Percentiles rank a stretch among this genome's conserved stretches.
Evolutionary conservation across 2,329 filamentous ascomycete genomes (phyloP).

Genomic region (Raffaelea ambrosiae): DNA sequence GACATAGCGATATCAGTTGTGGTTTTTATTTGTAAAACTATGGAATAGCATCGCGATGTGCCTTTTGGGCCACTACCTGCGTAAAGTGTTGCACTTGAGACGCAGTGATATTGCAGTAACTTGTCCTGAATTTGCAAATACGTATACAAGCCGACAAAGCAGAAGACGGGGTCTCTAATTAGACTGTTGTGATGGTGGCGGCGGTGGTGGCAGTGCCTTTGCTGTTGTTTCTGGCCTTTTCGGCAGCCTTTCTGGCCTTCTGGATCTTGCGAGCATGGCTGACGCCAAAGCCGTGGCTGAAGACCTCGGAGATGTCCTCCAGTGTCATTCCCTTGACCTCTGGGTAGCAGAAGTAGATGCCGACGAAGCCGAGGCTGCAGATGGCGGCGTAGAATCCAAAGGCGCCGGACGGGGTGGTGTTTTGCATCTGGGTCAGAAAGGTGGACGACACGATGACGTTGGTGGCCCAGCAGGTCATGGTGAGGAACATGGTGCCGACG

Average conservation of each 20-base stretch:
- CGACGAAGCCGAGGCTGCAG: not conserved
- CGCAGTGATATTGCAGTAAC: too few species aligned
- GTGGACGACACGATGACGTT: constrained; percentile 4
- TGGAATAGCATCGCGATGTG: too few species aligned
- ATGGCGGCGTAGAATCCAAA: constrained; percentile 4
- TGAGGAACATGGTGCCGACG: not conserved
- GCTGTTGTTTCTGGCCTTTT: too few species aligned
- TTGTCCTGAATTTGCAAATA: too few species aligned
- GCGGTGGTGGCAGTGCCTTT: too few species aligned
- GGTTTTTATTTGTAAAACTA: too few species aligned
- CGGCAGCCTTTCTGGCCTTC: not conserved
- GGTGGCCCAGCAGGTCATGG: not conserved
- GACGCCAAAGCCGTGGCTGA: constrained; percentile 2
- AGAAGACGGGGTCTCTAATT: too few species aligned
- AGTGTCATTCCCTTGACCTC: constrained; percentile 1
- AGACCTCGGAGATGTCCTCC: not conserved
- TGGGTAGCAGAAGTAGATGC: constrained; percentile 1
- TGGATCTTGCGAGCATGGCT: not conserved
- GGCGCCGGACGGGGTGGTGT: not conserved
- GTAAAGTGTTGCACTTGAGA: too few species aligned
- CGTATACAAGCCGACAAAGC: too few species aligned
- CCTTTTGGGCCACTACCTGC: too few species aligned
- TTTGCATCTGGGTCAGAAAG: constrained; percentile 2
- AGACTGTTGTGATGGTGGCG: too few species aligned
- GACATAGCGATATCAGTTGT: too few species aligned